These are phyloP conservation scores for Scleroderma bovista DNA, from an alignment of 768 basidiomycete species.

Conservation along the genomic window DNA sequence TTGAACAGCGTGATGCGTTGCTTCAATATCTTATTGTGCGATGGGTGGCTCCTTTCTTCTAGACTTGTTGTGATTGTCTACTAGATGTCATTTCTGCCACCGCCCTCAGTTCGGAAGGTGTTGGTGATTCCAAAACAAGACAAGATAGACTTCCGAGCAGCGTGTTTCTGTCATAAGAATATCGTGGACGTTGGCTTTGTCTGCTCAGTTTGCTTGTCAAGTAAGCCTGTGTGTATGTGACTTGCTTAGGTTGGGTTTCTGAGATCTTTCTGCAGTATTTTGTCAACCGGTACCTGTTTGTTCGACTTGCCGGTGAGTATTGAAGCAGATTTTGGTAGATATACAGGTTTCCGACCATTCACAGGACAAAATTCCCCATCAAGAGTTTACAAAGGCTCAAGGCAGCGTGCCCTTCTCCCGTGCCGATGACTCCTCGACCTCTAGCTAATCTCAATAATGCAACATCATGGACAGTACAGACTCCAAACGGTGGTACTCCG, in stretches of 20 bases:
- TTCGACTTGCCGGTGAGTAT: constrained; percentile 82
- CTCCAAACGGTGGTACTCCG: constrained; percentile 15
- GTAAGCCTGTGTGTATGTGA: constrained; percentile 41
- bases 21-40: constrained; percentile 85
- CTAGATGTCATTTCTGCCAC: constrained; percentile 81
- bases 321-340: constrained; percentile 1
- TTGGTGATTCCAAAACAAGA: constrained; percentile 90
- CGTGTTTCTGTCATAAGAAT: constrained; percentile 97
- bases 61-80: constrained; percentile 12
- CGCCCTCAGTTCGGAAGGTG: constrained; percentile 64
- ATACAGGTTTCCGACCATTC: not conserved
- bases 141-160: constrained; percentile 93
- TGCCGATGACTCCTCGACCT: constrained; percentile 25
- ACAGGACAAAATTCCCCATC: constrained; percentile 91
- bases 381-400: constrained; percentile 84
- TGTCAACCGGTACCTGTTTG: constrained; percentile 92
- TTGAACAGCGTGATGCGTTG: constrained; percentile 76
- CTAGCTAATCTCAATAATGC: constrained; percentile 31
- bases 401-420: constrained; percentile 45
- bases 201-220: constrained; percentile 97
- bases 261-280: constrained; percentile 56
- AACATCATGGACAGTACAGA: constrained; percentile 14
- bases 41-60: constrained; percentile 1
- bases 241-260: constrained; percentile 5
- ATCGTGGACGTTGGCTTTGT: constrained; percentile 97